Evolutionary conservation across 148 eudicot genomes (phyloP), one percentile per base, ranked within the genome.

Genomic region (Cornus florida): DNA sequence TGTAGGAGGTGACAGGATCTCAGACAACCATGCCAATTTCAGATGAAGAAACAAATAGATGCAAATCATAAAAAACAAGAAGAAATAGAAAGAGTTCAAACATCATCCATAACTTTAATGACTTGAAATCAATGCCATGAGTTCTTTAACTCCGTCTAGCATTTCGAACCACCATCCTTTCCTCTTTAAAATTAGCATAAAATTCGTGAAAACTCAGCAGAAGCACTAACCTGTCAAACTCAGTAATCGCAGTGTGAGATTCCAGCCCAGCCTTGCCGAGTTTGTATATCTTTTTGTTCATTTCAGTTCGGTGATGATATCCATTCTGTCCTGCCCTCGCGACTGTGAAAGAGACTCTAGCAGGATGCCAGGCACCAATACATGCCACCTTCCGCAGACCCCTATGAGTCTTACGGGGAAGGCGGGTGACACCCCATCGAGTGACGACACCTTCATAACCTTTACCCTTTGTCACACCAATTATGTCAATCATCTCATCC

Each of bases 381-480:
- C 95, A 91, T 71, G 93, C 95, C 17, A 93, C 97, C 86, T 93
- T 93, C 3, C 97, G 85, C n/a, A 93, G 90, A 77, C 94, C 97
- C 80, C 97, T 88, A 81, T 93, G 97, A 76, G 97, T 93, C 86
- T 91, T 93, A 19, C 97, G 92, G 9, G 97, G 97, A 75, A 93
- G 94, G 75, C 95, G 91, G 12, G 95, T 91, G 7, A 93, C 95
- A 72, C 97, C 97, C 97, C 94, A 93, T 67, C 97, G 91, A 20
- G 95, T 91, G 6, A 93, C 97, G 46, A 93, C 97, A 81, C 97
- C 97, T 78, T 93, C 97, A 28, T 91, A 93, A 79, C 97, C 94
- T 75, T 93, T 93, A 78, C 97, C 97, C 80, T 93, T 93, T 20
- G 97, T 91, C 22, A 93, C 97, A 66, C 97, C 97, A 69, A 91